A percentile compares a stretch with the other conserved stretches of the same genome.
These are phyloP conservation scores for Abrus precatorius DNA, from an alignment of 306 rosid species.

Conservation along the genomic window DNA sequence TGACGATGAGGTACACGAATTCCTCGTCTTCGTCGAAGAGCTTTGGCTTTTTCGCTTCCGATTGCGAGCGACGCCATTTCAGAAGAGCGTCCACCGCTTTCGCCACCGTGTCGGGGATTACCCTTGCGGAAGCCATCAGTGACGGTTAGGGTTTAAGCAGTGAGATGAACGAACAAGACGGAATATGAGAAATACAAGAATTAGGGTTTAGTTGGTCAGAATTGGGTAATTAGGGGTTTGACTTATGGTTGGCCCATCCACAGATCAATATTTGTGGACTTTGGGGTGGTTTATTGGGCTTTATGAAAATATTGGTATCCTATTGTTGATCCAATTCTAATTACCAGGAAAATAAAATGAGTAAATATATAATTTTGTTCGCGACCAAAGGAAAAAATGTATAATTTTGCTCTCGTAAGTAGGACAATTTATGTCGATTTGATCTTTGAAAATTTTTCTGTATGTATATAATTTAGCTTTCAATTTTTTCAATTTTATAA, in stretches of 20 bases:
- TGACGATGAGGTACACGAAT: constrained; percentile 65
- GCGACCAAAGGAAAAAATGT: no score
- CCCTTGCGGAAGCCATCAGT: constrained; percentile 21
- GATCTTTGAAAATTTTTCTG: no score
- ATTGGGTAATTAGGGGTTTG: background rate
- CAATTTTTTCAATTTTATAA: no score
- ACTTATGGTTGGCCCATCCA: background rate
- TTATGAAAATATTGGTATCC: no score
- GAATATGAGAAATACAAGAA: background rate
- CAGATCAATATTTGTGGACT: background rate
- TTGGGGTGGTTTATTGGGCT: background rate
- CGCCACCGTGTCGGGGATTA: constrained; percentile 44
- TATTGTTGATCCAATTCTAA: background rate
- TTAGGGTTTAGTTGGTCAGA: constrained; percentile 23
- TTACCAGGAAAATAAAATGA: no score
- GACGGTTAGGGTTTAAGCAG: background rate
- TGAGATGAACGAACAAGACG: no score
- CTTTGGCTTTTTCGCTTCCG: constrained; percentile 60
- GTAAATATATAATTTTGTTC: no score
- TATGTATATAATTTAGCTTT: no score
- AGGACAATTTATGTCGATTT: no score
- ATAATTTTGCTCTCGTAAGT: no score
- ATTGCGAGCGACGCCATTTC: constrained; percentile 66
- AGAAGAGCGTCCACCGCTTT: constrained; percentile 73
- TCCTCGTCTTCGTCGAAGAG: constrained; percentile 67